Percentiles rank a stretch among this genome's conserved stretches.
Evolutionary conservation across 805 yeast species (phyloP).

Genomic region (Babjeviella inositovora): DNA sequence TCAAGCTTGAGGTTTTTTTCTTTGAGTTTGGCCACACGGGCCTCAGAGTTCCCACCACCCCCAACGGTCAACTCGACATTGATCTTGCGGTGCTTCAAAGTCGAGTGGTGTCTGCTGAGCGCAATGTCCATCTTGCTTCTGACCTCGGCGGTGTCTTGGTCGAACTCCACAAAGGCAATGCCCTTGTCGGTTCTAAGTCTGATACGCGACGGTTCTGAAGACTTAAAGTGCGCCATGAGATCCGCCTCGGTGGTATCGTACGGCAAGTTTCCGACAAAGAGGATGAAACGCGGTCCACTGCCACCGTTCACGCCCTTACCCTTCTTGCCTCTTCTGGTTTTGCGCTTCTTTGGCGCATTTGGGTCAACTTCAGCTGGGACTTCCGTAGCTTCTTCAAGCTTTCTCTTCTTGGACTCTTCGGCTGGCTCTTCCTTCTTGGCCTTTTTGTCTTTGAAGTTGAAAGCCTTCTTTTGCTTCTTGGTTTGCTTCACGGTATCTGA

Average conservation of each 20-base stretch:
- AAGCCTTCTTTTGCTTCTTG: conserved; percentile 52
- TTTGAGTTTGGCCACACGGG: conserved; percentile 26
- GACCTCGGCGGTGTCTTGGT: conserved; percentile 37
- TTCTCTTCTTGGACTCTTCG: conserved; percentile 6
- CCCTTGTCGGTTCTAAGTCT: conserved; percentile 79
- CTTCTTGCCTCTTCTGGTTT: conserved; percentile 67
- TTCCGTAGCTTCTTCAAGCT: conserved; percentile 3
- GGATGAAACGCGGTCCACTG: conserved; percentile 50
- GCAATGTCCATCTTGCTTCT: conserved; percentile 76
- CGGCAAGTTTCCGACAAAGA: conserved; percentile 87
- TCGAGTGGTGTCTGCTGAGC: conserved; percentile 66
- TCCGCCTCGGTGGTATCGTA: conserved; percentile 49
- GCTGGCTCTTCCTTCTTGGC: conserved; percentile 11
- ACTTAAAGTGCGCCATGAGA: conserved; percentile 55
- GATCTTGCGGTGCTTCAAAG: conserved; percentile 56
- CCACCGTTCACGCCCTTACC: conserved; percentile 36
- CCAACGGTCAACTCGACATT: conserved; percentile 96
- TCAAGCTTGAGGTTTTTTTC: conserved; percentile 21
- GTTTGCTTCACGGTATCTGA: conserved; percentile 24
- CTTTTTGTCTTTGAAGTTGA: conserved; percentile 25
- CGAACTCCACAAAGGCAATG: conserved; percentile 83
- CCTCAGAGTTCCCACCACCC: conserved; percentile 85
- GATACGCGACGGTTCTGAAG: conserved; percentile 55
- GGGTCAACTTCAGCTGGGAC: conserved; percentile 10
- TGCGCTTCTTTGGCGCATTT: conserved; percentile 42